Evolutionary conservation across 148 eudicot genomes (phyloP).

Genomic region (Persicaria maculosa): DNA sequence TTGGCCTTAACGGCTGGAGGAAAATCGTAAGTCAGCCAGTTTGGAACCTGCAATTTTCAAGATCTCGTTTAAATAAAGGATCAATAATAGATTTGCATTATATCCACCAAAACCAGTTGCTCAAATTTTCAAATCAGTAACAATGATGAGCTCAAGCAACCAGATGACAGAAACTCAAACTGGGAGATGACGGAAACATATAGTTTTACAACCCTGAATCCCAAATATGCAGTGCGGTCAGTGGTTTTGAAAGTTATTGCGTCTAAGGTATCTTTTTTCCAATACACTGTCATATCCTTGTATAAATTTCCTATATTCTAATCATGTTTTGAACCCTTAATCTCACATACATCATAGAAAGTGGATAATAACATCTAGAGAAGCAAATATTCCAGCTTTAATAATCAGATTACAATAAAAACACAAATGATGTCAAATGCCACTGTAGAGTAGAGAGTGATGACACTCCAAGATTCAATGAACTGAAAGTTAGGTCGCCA

Average conservation of each 20-base stretch:
- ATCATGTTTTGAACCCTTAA: too few relatives aligned
- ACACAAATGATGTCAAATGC: background rate
- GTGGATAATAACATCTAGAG: background rate
- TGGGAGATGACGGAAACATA: background rate
- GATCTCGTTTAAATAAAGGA: background rate
- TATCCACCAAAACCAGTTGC: background rate
- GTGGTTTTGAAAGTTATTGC: too few relatives aligned
- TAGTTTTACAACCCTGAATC: background rate
- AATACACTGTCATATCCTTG: too few relatives aligned
- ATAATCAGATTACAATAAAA: background rate
- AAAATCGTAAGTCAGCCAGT: constrained; percentile 89
- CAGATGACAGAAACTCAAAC: background rate
- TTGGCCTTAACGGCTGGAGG: constrained; percentile 95
- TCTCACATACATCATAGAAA: too few relatives aligned
- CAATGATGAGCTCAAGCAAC: background rate
- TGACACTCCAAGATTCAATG: background rate
- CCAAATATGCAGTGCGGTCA: background rate
- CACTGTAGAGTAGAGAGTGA: background rate
- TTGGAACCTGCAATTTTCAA: constrained; percentile 48
- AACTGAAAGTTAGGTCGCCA: background rate
- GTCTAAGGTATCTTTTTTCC: too few relatives aligned
- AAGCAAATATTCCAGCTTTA: background rate
- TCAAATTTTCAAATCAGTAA: background rate
- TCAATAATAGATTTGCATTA: background rate
- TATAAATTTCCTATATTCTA: too few relatives aligned